A percentile compares a stretch with the other conserved stretches of the same genome.
Evolutionary conservation across 2,329 filamentous ascomycete genomes (phyloP).

Genomic region (Aspergillus ustus): DNA sequence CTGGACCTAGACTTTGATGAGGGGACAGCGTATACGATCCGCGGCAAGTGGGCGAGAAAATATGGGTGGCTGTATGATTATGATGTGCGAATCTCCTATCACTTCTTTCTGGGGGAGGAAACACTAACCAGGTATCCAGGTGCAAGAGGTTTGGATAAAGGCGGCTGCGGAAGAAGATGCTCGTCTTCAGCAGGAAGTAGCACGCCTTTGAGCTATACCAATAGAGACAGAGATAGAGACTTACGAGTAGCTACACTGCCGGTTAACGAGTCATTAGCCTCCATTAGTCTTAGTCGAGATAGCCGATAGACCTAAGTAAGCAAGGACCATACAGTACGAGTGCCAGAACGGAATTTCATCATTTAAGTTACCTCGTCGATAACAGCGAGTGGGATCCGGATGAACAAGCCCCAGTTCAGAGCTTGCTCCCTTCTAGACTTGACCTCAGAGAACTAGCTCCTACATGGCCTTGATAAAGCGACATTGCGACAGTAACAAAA

Average conservation of each 20-base stretch:
- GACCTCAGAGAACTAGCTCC: no score
- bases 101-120: accelerated
- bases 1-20: conserved; percentile 13
- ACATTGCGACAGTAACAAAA: no score
- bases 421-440: no score
- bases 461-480: no score
- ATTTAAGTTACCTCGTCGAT: neutral
- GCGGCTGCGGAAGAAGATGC: conserved; percentile 12
- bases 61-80: conserved; percentile 20
- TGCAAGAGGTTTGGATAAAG: conserved; percentile 16
- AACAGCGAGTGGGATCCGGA: no score
- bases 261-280: neutral
- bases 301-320: neutral
- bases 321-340: neutral
- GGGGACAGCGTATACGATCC: neutral
- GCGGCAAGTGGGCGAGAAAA: conserved; percentile 14
- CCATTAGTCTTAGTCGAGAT: neutral
- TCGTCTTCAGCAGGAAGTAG: neutral
- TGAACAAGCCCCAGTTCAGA: no score
- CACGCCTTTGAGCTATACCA: neutral
- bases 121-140: conserved; percentile 1
- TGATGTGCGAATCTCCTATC: conserved; percentile 2
- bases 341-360: neutral
- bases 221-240: neutral
- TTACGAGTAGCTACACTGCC: neutral